Percentiles rank a stretch among this genome's conserved stretches.
Conservation (phyloP, 495 filamentous ascomycete genomes). For the Saxispiralis lemnorum region DNA sequence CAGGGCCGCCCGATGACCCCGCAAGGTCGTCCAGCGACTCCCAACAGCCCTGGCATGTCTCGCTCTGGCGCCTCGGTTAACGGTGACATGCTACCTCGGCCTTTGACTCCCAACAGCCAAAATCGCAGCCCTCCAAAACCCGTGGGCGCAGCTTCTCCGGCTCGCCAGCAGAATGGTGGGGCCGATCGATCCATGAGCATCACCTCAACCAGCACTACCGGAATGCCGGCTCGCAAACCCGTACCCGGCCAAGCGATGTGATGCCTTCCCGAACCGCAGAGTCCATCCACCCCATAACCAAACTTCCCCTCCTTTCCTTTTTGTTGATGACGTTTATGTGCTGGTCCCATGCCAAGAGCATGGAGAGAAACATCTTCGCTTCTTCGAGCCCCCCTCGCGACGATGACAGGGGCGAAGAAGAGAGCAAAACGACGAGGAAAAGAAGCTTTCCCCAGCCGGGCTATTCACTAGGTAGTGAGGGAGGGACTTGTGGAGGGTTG, state of each 20-base stretch:
- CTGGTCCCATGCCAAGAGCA: not conserved
- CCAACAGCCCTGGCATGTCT: constrained; percentile 17
- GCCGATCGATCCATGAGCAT: constrained; percentile 17
- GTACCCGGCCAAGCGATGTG: constrained; percentile 24
- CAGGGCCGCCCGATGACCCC: too few relatives aligned
- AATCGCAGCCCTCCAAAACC: constrained; percentile 6
- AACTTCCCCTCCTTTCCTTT: not conserved
- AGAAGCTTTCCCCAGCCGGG: too few relatives aligned
- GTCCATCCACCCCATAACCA: not conserved
- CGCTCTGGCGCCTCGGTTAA: constrained; percentile 16
- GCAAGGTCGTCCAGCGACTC: constrained; percentile 28
- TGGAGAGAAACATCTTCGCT: too few relatives aligned
- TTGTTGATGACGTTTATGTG: constrained; percentile 9
- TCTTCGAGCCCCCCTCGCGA: too few relatives aligned
- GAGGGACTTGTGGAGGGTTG: too few relatives aligned
- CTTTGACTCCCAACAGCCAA: constrained; percentile 13
- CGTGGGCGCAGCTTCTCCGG: constrained; percentile 2
- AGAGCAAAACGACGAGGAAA: too few relatives aligned
- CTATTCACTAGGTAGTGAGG: too few relatives aligned
- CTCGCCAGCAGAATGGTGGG: not conserved
- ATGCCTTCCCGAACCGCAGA: not conserved
- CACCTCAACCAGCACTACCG: constrained; percentile 15
- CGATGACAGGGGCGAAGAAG: too few relatives aligned
- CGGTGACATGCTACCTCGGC: constrained; percentile 4
- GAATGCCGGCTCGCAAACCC: constrained; percentile 22